Base-by-base conservation (phyloP, 345 rosid species). In the Murraya paniculata region DNA sequence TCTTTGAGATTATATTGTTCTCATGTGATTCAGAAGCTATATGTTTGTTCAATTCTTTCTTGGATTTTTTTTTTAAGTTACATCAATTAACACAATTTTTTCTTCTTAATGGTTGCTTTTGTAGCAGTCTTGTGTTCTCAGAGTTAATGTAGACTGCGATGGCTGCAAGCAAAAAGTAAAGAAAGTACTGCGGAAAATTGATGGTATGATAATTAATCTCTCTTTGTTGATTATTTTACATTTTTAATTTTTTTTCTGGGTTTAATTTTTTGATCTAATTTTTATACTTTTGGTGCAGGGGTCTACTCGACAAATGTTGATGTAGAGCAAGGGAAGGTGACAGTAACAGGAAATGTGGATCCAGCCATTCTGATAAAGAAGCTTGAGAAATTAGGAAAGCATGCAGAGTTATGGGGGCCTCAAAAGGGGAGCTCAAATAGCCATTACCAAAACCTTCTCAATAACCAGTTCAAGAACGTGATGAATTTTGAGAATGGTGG, bases 141-240 rank as follows among this genome's bases (percentile, higher is more conserved):
- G 87, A 82, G 98, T 96, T 71, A 91, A 91, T 74, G 93, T 96
- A 35, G 93, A 92, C 86, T 96, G 99, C 75, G 99, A 92, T 88
- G 99, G 99, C 10, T 96, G 99, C 76, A 89, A 88, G 83, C 86
- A 86, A 82, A 96, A 92, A 87, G 89, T 96, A 36, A 91, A 79
- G 93, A 96, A 90, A 76, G 83, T 84, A 35, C 74, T 96, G 74
- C 93, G 87, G 82, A 96, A 96, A 85, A 86, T 89, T 48, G 94
- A 91, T 70, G 99, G 99, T 94, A 58, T 80, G 76, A 77, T 45
- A 65, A 78, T 53, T 53, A 53, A 72, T 77, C 71, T 72, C 55
- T 66, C 8, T 41, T 7, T 24, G 4, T 22, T 25, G 14, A 6
- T n/a, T 59, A 59, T 25, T 24, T 68, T 24, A 1, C 33, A 28